Evolutionary conservation across 768 basidiomycete genomes (phyloP), one percentile per base, ranked within the genome.

Genomic region (Serpula lacrymans): DNA sequence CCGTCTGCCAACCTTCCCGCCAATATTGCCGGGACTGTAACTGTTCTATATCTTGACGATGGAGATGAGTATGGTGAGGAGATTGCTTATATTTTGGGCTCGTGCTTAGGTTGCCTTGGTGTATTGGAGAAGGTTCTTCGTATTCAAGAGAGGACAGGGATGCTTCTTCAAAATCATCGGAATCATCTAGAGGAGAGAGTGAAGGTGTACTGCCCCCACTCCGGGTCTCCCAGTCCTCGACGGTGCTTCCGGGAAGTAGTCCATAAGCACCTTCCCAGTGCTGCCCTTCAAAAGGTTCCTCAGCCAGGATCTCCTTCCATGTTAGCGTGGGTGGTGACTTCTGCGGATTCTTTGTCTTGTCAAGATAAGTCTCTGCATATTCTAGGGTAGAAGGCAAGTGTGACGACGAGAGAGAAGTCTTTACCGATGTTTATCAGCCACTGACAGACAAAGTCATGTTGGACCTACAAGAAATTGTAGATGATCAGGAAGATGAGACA

Each of bases 231-330:
- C 69, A 68, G 24, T 68, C 61, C 34, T 69, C 64, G 6, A 68
- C 56, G 1, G 68, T 70, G 41, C 62, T 66, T 21, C 78, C 75
- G n/a, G 68, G 58, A 20, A 75, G 73, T 18, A 71, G 57, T 6
- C 71, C 81, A 46, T 77, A 77, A n/a, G 76, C 75, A 1, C 84
- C 84, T 53, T 86, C 76, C 88, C 88, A 90, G 52, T 90, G 88
- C 46, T 90, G 80, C 12, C 85, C 89, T 59, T 90, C 84, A 46
- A 88, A 85, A 3, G 88, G 86, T 42, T 90, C 88, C 51, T 88
- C 88, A 1, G 74, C 74, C 12, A 91, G 71, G 37, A 92, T 90
- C n/a, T 79, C 72, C 44, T 72, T 68, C 89, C 89, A 92, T 3
- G 84, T 87, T 6, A 88, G 60, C 1, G 67, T 51, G 3, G 67